Base-by-base conservation (phyloP, 1,139 yeast genomes). In the Sugiyamaella castrensis region DNA sequence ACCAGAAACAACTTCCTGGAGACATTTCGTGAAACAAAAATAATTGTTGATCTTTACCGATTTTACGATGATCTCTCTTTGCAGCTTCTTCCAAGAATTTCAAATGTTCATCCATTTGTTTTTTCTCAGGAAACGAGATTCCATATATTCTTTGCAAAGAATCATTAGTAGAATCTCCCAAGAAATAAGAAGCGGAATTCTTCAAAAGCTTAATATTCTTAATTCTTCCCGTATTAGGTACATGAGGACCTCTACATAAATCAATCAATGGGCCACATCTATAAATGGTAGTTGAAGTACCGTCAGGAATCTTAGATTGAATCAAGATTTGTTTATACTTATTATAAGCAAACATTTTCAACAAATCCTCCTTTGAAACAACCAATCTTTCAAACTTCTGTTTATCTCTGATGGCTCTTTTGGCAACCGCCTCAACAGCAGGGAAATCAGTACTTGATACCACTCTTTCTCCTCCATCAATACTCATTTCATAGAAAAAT, bases 231-330 rank as follows among this genome's bases (percentile, higher is more conserved):
- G 98, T 89, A 72, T 92, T 95, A 53, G 98, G 97, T 58, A 94
- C 86, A 68, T 94, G 99, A 44, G 99, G 99, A 60, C 99, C 99
- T 53, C 87, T 79, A 80, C 99, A 94, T 70, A 94, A 80, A 72
- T 94, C 99, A 63, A 94, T 92, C 70, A 94, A 80, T 41, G 96
- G 89, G 63, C 99, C 99, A 75, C 98, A 92, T 74, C 97, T 83
- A 76, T 94, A 94, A 40, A 94, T 98, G 42, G 98, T 92, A 61
- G 98, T 83, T 43, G 95, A 81, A 42, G 96, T 89, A 38, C 95
- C 96, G 70, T 94, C 98, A 56, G 98, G 96, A 57, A 94, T 81
- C 76, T 94, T 92, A 60, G 87, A 86, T 57, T 77, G 73, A 62
- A 94, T 91, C 62, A 92, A 79, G 64, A 86, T 80, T 62, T 88